A percentile compares a stretch with the other conserved stretches of the same genome.
Conservation (phyloP, 352 stramenopile genomes). For the Phytophthora capsici region DNA sequence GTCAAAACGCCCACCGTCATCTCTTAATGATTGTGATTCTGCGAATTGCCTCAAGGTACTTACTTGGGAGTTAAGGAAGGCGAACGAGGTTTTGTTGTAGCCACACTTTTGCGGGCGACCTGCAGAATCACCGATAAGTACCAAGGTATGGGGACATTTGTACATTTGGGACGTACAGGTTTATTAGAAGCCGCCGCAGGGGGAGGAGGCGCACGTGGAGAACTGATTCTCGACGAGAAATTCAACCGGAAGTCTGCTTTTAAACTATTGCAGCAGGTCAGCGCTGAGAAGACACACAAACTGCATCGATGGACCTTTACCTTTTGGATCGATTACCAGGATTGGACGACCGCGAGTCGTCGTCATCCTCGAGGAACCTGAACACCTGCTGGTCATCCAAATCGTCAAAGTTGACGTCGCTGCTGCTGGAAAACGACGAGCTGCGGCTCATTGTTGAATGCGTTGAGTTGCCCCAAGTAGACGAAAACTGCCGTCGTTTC, state of each 20-base stretch:
- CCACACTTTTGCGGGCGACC: slow-evolving; percentile 17
- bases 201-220: slow-evolving; percentile 16
- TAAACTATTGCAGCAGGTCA: slow-evolving; percentile 1
- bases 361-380: slow-evolving; percentile 56
- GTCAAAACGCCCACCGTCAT: background rate
- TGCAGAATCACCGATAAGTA: background rate
- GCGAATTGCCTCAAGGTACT: background rate
- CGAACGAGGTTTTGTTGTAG: slow-evolving; percentile 33
- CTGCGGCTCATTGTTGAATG: slow-evolving; percentile 28
- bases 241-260: slow-evolving; percentile 64
- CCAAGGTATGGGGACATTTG: background rate
- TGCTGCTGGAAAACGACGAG: slow-evolving; percentile 55
- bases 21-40: background rate
- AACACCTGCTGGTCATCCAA: slow-evolving; percentile 65
- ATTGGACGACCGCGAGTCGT: slow-evolving; percentile 25
- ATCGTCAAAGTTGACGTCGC: slow-evolving; percentile 72
- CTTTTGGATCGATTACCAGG: slow-evolving; percentile 28
- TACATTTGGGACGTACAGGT: slow-evolving; percentile 17
- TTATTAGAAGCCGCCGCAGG: slow-evolving; percentile 19
- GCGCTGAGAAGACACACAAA: background rate
- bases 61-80: slow-evolving; percentile 31
- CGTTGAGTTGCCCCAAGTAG: background rate
- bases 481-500: slow-evolving; percentile 26
- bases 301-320: slow-evolving; percentile 7
- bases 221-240: slow-evolving; percentile 53